Percentiles rank a stretch among this genome's conserved stretches.
phyloP scores from a whole-genome alignment of 2,329 filamentous ascomycete species.

The Podosphaera aphanis region DNA sequence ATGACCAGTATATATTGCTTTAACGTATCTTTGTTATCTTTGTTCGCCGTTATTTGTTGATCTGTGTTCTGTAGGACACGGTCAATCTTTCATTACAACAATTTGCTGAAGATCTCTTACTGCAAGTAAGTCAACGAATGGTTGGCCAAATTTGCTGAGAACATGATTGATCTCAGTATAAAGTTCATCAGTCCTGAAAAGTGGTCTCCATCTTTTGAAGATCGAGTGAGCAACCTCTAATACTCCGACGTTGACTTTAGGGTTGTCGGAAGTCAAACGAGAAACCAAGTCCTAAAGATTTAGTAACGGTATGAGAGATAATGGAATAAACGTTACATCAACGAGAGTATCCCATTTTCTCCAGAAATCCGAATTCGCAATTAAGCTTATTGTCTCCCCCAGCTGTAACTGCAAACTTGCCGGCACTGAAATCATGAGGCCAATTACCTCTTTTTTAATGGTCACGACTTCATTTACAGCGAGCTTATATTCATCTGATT shows the following conservation, averaged over 20 bases:
- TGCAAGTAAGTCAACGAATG: constrained; percentile 60
- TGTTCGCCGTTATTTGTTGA: constrained; percentile 47
- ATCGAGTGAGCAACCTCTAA: constrained; percentile 95
- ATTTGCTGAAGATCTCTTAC: constrained; percentile 21
- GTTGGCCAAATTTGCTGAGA: constrained; percentile 55
- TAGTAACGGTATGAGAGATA: constrained; percentile 2
- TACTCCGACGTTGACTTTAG: constrained; percentile 74
- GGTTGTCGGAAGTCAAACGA: constrained; percentile 59
- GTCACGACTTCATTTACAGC: constrained; percentile 58
- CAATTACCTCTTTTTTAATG: constrained; percentile 89
- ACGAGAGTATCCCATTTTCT: constrained; percentile 89
- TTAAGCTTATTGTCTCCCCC: constrained; percentile 87
- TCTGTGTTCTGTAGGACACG: constrained; percentile 33
- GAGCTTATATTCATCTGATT: constrained; percentile 83
- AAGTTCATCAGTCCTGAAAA: constrained; percentile 79
- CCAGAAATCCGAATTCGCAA: constrained; percentile 96
- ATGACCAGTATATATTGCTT: constrained; percentile 64
- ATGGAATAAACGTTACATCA: constrained; percentile 26
- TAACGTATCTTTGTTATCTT: constrained; percentile 49
- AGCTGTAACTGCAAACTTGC: constrained; percentile 75
- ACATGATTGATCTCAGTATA: constrained; percentile 96
- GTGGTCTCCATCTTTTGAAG: constrained; percentile 82
- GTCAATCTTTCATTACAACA: not conserved
- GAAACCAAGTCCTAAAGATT: constrained; percentile 54
- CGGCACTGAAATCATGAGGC: constrained; percentile 85